These are phyloP conservation scores for Poterioochromonas sp. DNA, from an alignment of 352 stramenopile genomes.

Conservation along the genomic window DNA sequence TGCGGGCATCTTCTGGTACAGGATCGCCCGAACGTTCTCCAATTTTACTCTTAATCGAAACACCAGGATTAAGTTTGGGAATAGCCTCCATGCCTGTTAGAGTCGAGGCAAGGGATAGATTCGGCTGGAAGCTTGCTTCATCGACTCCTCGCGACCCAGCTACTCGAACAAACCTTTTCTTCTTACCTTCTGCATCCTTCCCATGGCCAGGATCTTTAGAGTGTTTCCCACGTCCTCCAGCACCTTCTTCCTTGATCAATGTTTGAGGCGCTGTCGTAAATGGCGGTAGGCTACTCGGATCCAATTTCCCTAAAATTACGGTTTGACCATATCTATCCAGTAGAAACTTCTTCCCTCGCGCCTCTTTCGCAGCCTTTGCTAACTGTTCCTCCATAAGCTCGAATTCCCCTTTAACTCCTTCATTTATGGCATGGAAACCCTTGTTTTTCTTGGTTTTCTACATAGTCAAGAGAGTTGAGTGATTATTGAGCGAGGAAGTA, in stretches of 20 bases:
- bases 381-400: slow-evolving; percentile 8
- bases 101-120: neutral
- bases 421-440: neutral
- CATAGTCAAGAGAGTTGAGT: neutral
- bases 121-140: neutral
- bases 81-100: neutral
- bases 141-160: neutral
- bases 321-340: slow-evolving; percentile 18
- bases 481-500: neutral
- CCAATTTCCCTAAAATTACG: neutral
- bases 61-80: neutral
- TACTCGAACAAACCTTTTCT: neutral
- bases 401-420: slow-evolving; percentile 13
- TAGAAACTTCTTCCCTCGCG: slow-evolving; percentile 5
- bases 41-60: neutral
- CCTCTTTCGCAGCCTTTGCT: neutral
- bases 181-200: neutral
- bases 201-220: neutral
- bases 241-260: neutral
- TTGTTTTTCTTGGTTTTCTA: neutral
- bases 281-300: neutral
- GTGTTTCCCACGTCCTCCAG: neutral
- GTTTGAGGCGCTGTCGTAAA: neutral
- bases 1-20: neutral
- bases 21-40: neutral